A percentile compares a stretch with the other conserved stretches of the same genome.
Conservation (phyloP, 768 basidiomycete species). For the Tulasnella sp. region DNA sequence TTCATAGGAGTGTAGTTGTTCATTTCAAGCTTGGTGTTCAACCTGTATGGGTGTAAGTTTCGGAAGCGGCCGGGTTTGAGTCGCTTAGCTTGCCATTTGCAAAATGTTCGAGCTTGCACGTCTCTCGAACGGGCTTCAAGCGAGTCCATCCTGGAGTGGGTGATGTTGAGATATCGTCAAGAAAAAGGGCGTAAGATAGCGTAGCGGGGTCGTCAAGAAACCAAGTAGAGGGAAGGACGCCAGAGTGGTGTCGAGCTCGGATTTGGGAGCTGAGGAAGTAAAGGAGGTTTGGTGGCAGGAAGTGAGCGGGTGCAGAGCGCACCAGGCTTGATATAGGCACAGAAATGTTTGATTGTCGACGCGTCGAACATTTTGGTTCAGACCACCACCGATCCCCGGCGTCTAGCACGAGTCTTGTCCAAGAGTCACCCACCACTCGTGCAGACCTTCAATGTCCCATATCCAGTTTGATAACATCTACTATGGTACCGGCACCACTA, state of each 20-base stretch:
- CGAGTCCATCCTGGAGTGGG: conserved; percentile 34
- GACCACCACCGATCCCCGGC: conserved; percentile 1
- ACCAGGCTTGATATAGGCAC: background rate
- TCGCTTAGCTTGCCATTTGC: conserved; percentile 58
- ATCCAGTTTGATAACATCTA: conserved; percentile 82
- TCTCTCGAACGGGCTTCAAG: conserved; percentile 51
- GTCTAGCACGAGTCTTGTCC: background rate
- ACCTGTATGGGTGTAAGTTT: conserved; percentile 39
- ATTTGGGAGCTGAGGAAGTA: too few species aligned
- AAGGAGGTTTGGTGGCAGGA: too few species aligned
- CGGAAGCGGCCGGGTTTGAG: too few species aligned
- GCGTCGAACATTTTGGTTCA: conserved; percentile 1
- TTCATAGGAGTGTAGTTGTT: conserved; percentile 78
- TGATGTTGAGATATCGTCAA: background rate
- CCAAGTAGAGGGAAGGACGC: too few species aligned
- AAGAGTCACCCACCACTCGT: background rate
- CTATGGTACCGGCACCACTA: conserved; percentile 53
- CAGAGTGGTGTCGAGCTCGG: too few species aligned
- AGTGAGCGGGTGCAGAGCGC: too few species aligned
- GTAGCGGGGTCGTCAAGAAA: too few species aligned
- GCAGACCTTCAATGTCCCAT: conserved; percentile 37
- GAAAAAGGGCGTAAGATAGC: too few species aligned
- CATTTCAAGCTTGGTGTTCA: conserved; percentile 87
- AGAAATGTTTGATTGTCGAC: background rate
- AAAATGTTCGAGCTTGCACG: conserved; percentile 72